Conservation (phyloP, 1,284 basidiomycete genomes). For the Hortiboletus rubellus region DNA sequence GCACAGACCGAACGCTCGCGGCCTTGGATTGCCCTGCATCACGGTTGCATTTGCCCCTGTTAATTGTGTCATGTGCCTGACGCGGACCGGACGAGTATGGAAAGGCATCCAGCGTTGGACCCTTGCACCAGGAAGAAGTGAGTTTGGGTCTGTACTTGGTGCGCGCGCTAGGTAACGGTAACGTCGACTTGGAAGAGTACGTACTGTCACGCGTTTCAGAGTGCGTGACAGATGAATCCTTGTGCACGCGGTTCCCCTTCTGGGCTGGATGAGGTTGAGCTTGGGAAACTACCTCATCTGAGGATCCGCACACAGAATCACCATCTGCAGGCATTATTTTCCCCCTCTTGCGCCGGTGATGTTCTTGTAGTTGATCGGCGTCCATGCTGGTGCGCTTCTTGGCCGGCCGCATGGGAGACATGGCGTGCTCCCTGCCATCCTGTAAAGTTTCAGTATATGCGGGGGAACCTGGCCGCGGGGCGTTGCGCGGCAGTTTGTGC, state of each 20-base stretch:
- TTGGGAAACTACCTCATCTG: slow-evolving; percentile 18
- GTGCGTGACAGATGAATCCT: slow-evolving; percentile 1
- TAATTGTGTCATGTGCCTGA: slow-evolving; percentile 10
- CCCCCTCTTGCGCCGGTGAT: slow-evolving; percentile 33
- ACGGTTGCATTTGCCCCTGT: slow-evolving; percentile 12
- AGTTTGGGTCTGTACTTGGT: slow-evolving; percentile 32
- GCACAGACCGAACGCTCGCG: not conserved
- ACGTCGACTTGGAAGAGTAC: slow-evolving; percentile 7
- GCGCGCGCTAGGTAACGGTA: slow-evolving; percentile 24
- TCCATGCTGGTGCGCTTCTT: slow-evolving; percentile 36
- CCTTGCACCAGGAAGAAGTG: slow-evolving; percentile 15
- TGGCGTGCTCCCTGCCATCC: slow-evolving; percentile 13
- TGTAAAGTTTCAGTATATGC: slow-evolving; percentile 16
- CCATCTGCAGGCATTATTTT: slow-evolving; percentile 15
- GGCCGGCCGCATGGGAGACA: slow-evolving; percentile 32
- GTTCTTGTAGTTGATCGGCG: slow-evolving; percentile 21
- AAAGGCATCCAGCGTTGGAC: slow-evolving; percentile 16
- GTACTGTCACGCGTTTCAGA: slow-evolving; percentile 11
- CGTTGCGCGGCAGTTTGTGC: slow-evolving; percentile 32
- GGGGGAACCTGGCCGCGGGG: slow-evolving; percentile 8
- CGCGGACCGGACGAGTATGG: slow-evolving; percentile 21
- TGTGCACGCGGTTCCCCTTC: slow-evolving; percentile 3
- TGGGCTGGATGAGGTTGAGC: not conserved
- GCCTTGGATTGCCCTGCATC: slow-evolving; percentile 2
- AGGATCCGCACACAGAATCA: slow-evolving; percentile 19